Evolutionary conservation across 306 rosid species (phyloP), one percentile per base, ranked within the genome.

Genomic region (Spatholobus suberectus): DNA sequence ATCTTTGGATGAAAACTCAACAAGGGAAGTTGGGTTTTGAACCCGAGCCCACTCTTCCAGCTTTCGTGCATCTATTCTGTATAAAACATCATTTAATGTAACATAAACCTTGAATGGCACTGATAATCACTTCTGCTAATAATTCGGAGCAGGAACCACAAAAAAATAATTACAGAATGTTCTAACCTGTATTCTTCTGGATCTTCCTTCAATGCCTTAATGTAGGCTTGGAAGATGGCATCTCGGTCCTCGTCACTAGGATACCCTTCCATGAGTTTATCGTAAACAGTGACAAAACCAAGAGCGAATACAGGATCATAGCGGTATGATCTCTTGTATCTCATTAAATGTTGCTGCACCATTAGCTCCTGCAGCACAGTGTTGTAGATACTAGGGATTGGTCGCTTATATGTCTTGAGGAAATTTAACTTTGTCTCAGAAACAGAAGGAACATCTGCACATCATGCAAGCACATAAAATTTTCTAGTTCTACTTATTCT

Each of bases 211-310:
- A 95, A 74, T 6, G 97, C 98, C 13, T 87, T 84, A 14, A 95
- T 84, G 70, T 95, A 95, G 3, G 97, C 97, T 84, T 86, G 89
- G 90, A 95, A 93, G 86, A 95, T 93, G 74, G 92, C 90, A 5
- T 90, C 92, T 34, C 94, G 91, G 82, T 95, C 97, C 79, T 91
- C 97, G 34, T 93, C 91, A 54, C 93, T 90, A 38, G 97, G 91
- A 88, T 95, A 95, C 67, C 98, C 98, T 37, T 93, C 98, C 97
- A 93, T 93, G 76, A 95, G 93, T 67, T 90, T 91, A 86, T 95
- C 98, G 78, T 87, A 95, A 4, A 95, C 90, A 26, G 98, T 93
- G 72, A 93, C 97, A 47, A 93, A 95, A 80, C 98, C 98, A 72
- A 93, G 98, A 58, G 94, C 97, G 35, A 95, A 93, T 62, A 93